phyloP scores from a whole-genome alignment of 1,284 basidiomycete species.

The Amanita bisporigera region DNA sequence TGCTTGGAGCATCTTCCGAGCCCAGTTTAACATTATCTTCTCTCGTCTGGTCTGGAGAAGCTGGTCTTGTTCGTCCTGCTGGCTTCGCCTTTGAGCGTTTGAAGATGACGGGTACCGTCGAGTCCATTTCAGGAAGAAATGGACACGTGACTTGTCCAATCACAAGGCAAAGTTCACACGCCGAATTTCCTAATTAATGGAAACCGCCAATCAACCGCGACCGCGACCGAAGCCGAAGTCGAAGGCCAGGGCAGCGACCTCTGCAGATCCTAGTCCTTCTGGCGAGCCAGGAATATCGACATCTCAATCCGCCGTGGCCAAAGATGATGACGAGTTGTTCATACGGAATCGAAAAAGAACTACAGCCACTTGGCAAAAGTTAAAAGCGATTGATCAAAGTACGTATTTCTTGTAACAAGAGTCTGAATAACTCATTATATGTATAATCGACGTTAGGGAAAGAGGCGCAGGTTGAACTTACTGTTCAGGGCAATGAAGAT shows the following conservation, averaged over 20 bases:
- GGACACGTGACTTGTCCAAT: slow-evolving; percentile 44
- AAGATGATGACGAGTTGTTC: slow-evolving; percentile 68
- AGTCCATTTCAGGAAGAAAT: slow-evolving; percentile 32
- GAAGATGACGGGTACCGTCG: slow-evolving; percentile 47
- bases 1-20: slow-evolving; percentile 56
- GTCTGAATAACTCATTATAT: slow-evolving; percentile 4
- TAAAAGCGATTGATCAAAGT: slow-evolving; percentile 62
- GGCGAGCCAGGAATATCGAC: background rate
- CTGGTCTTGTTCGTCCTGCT: slow-evolving; percentile 53
- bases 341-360: slow-evolving; percentile 63
- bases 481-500: slow-evolving; percentile 8
- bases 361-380: slow-evolving; percentile 58
- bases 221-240: slow-evolving; percentile 62
- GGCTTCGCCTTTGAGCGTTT: slow-evolving; percentile 65
- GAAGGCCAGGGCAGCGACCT: slow-evolving; percentile 40
- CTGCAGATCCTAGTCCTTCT: slow-evolving; percentile 10
- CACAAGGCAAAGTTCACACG: slow-evolving; percentile 55
- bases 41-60: slow-evolving; percentile 45
- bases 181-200: slow-evolving; percentile 38
- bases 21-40: slow-evolving; percentile 30
- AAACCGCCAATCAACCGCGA: slow-evolving; percentile 44
- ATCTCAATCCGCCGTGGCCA: background rate
- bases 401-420: slow-evolving; percentile 16
- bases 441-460: background rate
- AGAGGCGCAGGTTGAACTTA: slow-evolving; percentile 6